Base-by-base conservation (phyloP, 208 protist genomes). In the Polymyxa betae region DNA sequence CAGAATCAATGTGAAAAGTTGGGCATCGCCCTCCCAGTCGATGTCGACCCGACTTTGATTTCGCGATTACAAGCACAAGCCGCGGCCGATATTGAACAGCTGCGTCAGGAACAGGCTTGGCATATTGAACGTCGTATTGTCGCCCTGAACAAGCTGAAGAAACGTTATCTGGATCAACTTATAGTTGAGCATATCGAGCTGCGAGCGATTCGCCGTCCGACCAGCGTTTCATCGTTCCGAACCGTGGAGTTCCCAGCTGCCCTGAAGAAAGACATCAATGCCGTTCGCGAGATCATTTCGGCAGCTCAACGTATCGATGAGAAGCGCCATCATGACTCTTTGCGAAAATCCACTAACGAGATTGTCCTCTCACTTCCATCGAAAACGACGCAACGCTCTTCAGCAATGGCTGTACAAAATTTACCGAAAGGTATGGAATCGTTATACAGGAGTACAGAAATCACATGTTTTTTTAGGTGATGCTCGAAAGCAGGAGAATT, bases 161-260 rank as follows among this genome's bases (percentile, higher is more conserved):
- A 90, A 0, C 90, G 94, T 43, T 98, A 97, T 91, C 89, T 98
- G 35, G 95, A 97, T 64, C 94, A 95, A 87, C 92, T 98, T 20
- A 92, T 96, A 32, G 97, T 95, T 66, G 97, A 98, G 91, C 94
- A 95, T 0, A 97, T 98, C 90, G 92, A 95, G 29, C 93, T 99
- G 0, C 89, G 92, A 20, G 94, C 96, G 20, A 97, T 98, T 78
- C 93, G 94, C 5, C 87, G 72, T 0, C 92, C 94, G 38, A 95
- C 95, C 54, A 77, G 64, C 44, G 97, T 98, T 35, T 91, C 95
- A 0, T 97, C 97, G 0, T 98, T 98, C 91, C 94, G 97, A 29
- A 96, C 96, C 20, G 91, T 90, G 16, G 90, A 98, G 90, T 94
- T 95, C 1, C 45, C 90, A 10, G 24, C 35, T 12, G 88, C 92